A percentile compares a stretch with the other conserved stretches of the same genome.
phyloP scores from a whole-genome alignment of 139 green algal genomes.

The Tetradesmus obliquus region DNA sequence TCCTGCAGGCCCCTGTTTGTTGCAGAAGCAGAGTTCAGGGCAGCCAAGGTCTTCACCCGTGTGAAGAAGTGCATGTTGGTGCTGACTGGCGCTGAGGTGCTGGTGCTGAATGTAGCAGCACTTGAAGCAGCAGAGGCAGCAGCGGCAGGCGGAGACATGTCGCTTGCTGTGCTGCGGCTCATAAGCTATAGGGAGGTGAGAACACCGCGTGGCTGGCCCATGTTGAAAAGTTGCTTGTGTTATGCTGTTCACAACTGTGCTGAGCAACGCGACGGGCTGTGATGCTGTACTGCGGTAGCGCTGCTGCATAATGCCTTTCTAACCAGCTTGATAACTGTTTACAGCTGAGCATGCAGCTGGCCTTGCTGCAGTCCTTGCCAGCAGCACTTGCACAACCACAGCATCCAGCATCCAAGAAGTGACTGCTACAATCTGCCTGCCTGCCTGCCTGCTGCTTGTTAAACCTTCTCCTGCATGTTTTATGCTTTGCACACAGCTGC shows the following conservation, averaged over 20 bases:
- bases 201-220: background rate
- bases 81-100: background rate
- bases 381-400: background rate
- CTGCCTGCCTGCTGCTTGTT: too few relatives aligned
- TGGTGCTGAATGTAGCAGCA: background rate
- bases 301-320: background rate
- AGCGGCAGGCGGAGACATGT: background rate
- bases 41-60: constrained; percentile 17
- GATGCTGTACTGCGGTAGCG: background rate
- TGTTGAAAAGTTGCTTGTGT: background rate
- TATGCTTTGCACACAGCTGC: background rate
- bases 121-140: constrained; percentile 32
- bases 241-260: background rate
- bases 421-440: background rate
- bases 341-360: background rate
- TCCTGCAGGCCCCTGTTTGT: constrained; percentile 37
- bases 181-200: constrained; percentile 15
- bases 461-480: too few relatives aligned
- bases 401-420: background rate
- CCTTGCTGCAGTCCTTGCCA: background rate
- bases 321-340: background rate
- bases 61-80: constrained; percentile 29
- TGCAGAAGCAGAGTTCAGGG: constrained; percentile 27
- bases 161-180: background rate
- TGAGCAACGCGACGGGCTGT: too few relatives aligned